phyloP scores from a whole-genome alignment of 768 basidiomycete species.

The Rhizopogon salebrosus region DNA sequence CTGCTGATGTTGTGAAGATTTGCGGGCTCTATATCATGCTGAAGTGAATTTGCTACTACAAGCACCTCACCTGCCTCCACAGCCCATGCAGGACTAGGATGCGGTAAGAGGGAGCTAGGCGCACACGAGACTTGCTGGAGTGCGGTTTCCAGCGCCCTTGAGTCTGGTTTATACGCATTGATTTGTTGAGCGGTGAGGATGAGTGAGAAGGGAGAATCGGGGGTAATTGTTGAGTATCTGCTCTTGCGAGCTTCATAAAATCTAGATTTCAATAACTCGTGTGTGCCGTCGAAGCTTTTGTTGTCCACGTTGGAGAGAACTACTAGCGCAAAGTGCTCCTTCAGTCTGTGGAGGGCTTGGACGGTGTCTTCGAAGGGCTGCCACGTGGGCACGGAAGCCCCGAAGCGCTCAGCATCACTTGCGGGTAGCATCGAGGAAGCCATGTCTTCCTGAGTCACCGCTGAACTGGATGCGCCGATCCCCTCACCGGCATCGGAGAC shows the following conservation, averaged over 20 bases:
- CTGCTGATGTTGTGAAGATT: constrained; percentile 48
- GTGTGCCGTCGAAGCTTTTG: constrained; percentile 55
- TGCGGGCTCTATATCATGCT: constrained; percentile 64
- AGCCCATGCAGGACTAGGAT: constrained; percentile 8
- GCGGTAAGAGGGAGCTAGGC: constrained; percentile 15
- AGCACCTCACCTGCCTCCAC: constrained; percentile 43
- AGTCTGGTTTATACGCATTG: constrained; percentile 67
- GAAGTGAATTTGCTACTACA: constrained; percentile 62
- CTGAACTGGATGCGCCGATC: constrained; percentile 11
- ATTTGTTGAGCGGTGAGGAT: constrained; percentile 70
- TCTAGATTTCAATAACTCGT: constrained; percentile 37
- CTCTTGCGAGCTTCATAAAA: constrained; percentile 7
- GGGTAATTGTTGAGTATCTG: constrained; percentile 36
- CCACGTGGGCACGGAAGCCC: constrained; percentile 58
- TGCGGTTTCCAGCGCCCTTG: constrained; percentile 31
- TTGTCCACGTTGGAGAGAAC: constrained; percentile 77
- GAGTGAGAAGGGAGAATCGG: constrained; percentile 55
- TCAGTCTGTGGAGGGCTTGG: constrained; percentile 52
- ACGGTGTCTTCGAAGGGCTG: constrained; percentile 62
- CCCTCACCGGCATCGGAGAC: constrained; percentile 19
- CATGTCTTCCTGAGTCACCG: neutral
- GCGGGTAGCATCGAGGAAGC: neutral
- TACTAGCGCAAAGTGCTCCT: constrained; percentile 60
- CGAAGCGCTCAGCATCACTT: constrained; percentile 45
- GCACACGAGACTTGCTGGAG: constrained; percentile 19